Conservation (phyloP, 75 land plant genomes). For the Gnetum montanum region DNA sequence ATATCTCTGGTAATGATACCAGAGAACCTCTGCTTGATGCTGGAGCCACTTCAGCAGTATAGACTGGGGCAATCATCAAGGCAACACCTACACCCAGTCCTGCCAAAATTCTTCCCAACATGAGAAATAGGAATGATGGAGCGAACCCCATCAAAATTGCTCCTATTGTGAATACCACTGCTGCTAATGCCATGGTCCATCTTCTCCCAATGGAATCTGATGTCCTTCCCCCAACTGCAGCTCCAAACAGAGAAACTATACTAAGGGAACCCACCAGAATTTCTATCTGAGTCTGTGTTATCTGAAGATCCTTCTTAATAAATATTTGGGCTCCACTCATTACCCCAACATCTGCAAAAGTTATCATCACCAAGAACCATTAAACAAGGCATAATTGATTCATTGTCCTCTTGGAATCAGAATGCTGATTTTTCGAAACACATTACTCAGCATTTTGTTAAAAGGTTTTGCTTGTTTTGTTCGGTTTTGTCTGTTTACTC, state of each 20-base stretch:
- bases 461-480: background rate
- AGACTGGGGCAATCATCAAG: constrained; percentile 74
- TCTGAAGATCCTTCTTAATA: constrained; percentile 55
- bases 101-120: constrained; percentile 50
- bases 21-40: constrained; percentile 44
- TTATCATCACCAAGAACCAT: background rate
- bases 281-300: constrained; percentile 69
- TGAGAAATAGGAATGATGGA: constrained; percentile 36
- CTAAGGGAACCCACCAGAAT: constrained; percentile 71
- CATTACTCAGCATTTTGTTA: background rate
- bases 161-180: constrained; percentile 58
- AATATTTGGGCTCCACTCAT: constrained; percentile 76
- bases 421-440: too few relatives aligned
- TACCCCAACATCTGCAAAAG: constrained; percentile 52
- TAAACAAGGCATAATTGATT: background rate
- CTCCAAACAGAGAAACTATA: constrained; percentile 64
- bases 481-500: background rate
- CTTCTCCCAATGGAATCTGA: constrained; percentile 77
- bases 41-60: constrained; percentile 71
- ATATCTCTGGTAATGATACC: constrained; percentile 63
- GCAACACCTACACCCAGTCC: constrained; percentile 73
- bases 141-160: constrained; percentile 71
- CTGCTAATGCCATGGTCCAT: constrained; percentile 77
- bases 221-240: constrained; percentile 51
- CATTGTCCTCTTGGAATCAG: background rate